These are phyloP conservation scores for Kwoniella sp. DNA, from an alignment of 768 basidiomycete genomes.

Conservation along the genomic window DNA sequence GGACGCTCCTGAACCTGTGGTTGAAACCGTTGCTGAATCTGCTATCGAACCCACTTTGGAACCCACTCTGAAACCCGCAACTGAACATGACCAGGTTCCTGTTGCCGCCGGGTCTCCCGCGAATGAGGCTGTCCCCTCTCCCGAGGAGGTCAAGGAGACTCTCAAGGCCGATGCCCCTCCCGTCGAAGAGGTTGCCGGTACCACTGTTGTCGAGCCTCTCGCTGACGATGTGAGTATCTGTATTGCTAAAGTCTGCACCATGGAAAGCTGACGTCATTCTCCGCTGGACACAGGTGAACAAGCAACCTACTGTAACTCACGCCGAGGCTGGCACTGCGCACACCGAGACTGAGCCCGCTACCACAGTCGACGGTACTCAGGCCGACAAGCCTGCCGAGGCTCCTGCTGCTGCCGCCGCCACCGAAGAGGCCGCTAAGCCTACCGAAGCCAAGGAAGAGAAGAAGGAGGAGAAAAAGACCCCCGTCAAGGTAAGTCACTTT, in stretches of 20 bases:
- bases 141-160: constrained; percentile 56
- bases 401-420: constrained; percentile 15
- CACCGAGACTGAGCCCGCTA: constrained; percentile 43
- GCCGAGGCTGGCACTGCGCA: constrained; percentile 47
- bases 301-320: constrained; percentile 47
- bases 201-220: constrained; percentile 26
- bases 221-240: constrained; percentile 27
- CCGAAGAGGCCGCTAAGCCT: constrained; percentile 43
- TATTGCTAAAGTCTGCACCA: neutral
- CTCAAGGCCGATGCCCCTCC: constrained; percentile 28
- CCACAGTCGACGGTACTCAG: constrained; percentile 45
- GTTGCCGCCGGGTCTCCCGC: constrained; percentile 56
- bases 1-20: neutral
- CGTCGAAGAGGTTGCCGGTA: constrained; percentile 27
- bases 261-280: neutral
- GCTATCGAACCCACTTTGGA: neutral
- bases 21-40: constrained; percentile 7
- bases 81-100: constrained; percentile 18
- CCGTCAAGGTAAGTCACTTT: constrained; percentile 41
- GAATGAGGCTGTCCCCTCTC: constrained; percentile 56
- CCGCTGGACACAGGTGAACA: constrained; percentile 21
- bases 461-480: constrained; percentile 47
- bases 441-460: constrained; percentile 36
- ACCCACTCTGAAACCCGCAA: neutral
- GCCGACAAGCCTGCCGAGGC: constrained; percentile 50